Evolutionary conservation across 352 stramenopile genomes (phyloP).

Genomic region (Globisporangium alternatum): DNA sequence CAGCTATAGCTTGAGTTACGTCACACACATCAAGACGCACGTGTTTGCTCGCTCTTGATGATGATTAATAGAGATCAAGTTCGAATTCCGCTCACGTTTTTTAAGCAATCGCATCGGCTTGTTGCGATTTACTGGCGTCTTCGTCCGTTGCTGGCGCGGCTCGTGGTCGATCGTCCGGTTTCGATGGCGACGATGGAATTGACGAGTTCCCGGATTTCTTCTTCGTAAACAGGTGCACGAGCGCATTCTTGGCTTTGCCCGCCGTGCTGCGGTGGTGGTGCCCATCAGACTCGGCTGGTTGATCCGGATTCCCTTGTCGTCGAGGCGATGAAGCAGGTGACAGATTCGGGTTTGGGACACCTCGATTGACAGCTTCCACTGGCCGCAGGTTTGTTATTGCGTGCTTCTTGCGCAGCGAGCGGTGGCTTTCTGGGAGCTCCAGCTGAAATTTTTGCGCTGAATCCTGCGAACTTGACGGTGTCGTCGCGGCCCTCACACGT

Average conservation of each 20-base stretch:
- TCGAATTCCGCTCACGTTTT: background rate
- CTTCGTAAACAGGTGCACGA: conserved; percentile 23
- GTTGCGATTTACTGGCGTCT: background rate
- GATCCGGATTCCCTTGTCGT: background rate
- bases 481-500: conserved; percentile 4
- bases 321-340: background rate
- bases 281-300: background rate
- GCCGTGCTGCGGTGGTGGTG: conserved; percentile 13
- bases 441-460: conserved; percentile 36
- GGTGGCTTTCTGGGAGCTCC: conserved; percentile 43
- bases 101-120: background rate
- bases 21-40: conserved; percentile 86
- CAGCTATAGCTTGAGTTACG: conserved; percentile 88
- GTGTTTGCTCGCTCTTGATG: conserved; percentile 64
- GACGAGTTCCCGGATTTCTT: conserved; percentile 11
- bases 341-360: background rate
- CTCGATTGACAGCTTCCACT: conserved; percentile 1
- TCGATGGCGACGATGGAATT: conserved; percentile 10
- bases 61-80: background rate
- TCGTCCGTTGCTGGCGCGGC: background rate
- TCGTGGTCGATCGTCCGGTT: background rate
- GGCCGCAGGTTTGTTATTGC: background rate
- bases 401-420: conserved; percentile 38
- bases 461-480: conserved; percentile 8
- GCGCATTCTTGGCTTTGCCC: conserved; percentile 23